These are phyloP conservation scores for Globisporangium spiculum DNA, from an alignment of 352 stramenopile species.

Conservation along the genomic window DNA sequence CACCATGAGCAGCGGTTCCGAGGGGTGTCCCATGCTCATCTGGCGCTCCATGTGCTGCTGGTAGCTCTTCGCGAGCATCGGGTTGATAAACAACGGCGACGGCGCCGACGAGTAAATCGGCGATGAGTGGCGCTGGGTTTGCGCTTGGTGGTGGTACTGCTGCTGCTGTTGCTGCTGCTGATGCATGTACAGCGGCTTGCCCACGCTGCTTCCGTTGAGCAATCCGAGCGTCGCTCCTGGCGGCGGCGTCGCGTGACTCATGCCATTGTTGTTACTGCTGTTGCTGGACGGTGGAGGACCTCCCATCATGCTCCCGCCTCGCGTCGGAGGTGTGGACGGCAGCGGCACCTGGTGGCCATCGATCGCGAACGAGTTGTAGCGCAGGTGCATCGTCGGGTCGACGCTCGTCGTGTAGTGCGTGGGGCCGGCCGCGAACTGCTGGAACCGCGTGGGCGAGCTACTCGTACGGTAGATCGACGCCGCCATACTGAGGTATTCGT, in stretches of 20 bases:
- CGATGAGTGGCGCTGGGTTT: conserved; percentile 14
- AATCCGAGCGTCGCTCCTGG: conserved; percentile 39
- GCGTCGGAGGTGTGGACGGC: conserved; percentile 26
- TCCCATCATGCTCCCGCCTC: conserved; percentile 6
- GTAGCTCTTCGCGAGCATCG: conserved; percentile 65
- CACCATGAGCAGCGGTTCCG: conserved; percentile 53
- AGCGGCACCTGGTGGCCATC: conserved; percentile 45
- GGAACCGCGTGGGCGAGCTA: conserved; percentile 52
- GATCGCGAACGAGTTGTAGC: conserved; percentile 47
- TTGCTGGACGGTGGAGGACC: not conserved
- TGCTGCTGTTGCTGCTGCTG: conserved; percentile 16
- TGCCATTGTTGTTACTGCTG: conserved; percentile 5
- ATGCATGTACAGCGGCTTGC: conserved; percentile 27
- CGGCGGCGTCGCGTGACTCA: conserved; percentile 26
- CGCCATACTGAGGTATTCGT: conserved; percentile 24
- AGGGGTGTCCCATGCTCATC: conserved; percentile 31
- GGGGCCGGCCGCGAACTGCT: conserved; percentile 39
- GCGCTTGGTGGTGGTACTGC: conserved; percentile 10
- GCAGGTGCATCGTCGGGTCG: conserved; percentile 42
- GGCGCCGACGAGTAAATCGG: conserved; percentile 16
- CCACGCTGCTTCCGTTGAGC: conserved; percentile 23
- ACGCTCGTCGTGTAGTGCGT: conserved; percentile 66
- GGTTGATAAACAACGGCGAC: conserved; percentile 56
- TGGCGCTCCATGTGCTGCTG: conserved; percentile 38
- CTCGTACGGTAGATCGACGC: conserved; percentile 62